Percentiles rank a stretch among this genome's conserved stretches.
Evolutionary conservation across 1,284 basidiomycete genomes (phyloP).

Genomic region (Trametes hirsuta): DNA sequence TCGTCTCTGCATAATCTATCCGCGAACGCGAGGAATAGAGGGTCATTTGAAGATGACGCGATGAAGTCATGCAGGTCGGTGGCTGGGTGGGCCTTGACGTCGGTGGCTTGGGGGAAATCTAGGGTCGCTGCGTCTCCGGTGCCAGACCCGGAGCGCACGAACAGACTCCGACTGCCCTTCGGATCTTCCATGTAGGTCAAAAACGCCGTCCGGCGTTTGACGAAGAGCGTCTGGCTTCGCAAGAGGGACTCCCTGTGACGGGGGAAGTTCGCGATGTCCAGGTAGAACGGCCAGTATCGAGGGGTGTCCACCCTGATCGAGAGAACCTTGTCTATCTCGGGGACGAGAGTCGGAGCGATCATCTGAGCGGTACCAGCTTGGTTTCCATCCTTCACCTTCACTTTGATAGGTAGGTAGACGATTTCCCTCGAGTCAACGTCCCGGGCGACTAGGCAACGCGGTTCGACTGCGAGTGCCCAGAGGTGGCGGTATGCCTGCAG

Average conservation of each 20-base stretch:
- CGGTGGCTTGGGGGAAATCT: constrained; percentile 79
- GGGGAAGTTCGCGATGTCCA: constrained; percentile 72
- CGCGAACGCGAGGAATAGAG: constrained; percentile 75
- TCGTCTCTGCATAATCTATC: constrained; percentile 71
- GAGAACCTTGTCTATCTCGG: constrained; percentile 79
- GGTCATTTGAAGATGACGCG: constrained; percentile 80
- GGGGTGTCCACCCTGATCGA: constrained; percentile 89
- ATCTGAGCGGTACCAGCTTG: constrained; percentile 69
- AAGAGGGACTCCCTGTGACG: constrained; percentile 75
- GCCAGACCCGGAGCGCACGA: constrained; percentile 77
- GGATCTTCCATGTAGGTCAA: constrained; percentile 93
- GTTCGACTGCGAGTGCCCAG: constrained; percentile 95
- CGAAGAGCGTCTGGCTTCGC: constrained; percentile 81
- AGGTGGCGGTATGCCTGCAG: constrained; percentile 93
- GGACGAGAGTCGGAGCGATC: constrained; percentile 91
- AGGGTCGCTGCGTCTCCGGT: constrained; percentile 76
- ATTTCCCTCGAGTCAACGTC: constrained; percentile 91
- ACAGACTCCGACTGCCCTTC: constrained; percentile 87
- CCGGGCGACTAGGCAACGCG: constrained; percentile 87
- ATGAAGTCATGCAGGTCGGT: constrained; percentile 83
- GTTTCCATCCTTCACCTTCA: constrained; percentile 70
- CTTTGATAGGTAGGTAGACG: constrained; percentile 89
- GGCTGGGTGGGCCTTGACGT: constrained; percentile 65
- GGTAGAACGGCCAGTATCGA: constrained; percentile 91
- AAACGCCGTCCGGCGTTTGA: constrained; percentile 92